phyloP scores from a whole-genome alignment of 768 basidiomycete species.

The Calocera cornea region DNA sequence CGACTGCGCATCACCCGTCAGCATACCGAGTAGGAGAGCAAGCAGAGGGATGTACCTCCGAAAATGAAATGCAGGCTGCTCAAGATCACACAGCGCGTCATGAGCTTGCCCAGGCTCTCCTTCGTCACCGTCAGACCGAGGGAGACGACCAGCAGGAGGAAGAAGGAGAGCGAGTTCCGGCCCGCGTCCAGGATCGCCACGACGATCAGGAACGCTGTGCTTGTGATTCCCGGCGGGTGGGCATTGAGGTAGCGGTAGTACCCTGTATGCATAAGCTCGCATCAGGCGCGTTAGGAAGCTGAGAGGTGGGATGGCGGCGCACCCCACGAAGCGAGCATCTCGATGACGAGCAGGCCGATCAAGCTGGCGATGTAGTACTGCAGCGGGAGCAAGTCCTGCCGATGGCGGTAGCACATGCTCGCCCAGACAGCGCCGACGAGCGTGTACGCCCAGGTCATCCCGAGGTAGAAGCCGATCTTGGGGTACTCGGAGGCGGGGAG shows the following conservation, averaged over 20 bases:
- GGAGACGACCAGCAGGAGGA: conserved; percentile 83
- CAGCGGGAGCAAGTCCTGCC: conserved; percentile 64
- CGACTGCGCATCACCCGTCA: conserved; percentile 34
- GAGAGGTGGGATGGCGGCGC: conserved; percentile 18
- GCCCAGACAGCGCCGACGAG: conserved; percentile 62
- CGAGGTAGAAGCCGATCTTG: conserved; percentile 87
- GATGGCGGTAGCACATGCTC: conserved; percentile 66
- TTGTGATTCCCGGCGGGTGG: conserved; percentile 56
- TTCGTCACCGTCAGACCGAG: conserved; percentile 86
- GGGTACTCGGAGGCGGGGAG: conserved; percentile 91
- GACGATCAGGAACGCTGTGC: conserved; percentile 85
- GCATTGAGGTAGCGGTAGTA: conserved; percentile 94
- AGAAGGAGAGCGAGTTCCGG: conserved; percentile 86
- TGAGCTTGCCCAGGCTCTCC: conserved; percentile 70
- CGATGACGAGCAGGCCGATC: conserved; percentile 72
- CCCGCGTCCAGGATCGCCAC: conserved; percentile 94
- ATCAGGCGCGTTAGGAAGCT: background rate
- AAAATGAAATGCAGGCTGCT: conserved; percentile 83
- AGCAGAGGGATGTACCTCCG: conserved; percentile 48
- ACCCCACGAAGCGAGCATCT: conserved; percentile 92
- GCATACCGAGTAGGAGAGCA: background rate
- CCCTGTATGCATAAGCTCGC: conserved; percentile 28
- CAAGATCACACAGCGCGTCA: conserved; percentile 71
- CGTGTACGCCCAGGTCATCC: conserved; percentile 68
- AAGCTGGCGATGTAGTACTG: conserved; percentile 88